Evolutionary conservation across 2,329 filamentous ascomycete species (phyloP), one percentile per base, ranked within the genome.

Genomic region (Paecilomyces variotii): DNA sequence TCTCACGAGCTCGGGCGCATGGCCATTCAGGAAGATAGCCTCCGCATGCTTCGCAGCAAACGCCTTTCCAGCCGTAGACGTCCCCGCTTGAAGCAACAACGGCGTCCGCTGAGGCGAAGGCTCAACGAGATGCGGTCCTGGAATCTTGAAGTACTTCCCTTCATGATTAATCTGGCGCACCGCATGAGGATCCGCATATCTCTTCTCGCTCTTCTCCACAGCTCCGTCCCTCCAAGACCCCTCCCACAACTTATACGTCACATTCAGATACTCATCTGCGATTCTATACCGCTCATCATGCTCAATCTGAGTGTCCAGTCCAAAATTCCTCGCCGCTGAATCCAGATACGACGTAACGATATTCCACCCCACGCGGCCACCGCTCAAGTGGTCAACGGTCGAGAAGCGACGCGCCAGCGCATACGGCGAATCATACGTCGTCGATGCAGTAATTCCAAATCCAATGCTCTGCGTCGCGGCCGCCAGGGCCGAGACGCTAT

Each of bases 371-470:
- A 81, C 76, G 1, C 82, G 75, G 0, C 81, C 80, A 34, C 74
- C 70, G 53, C 75, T 80, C 3, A 84, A 67, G 59, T 83, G 80
- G 58, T 83, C 81, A 2, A 84, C 70, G 0, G 79, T 81, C 1
- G 80, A 81, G 57, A 84, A 81, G 2, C 80, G 78, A 1, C 81
- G 74, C 0, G 81, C 81, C 7, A 83, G 74, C 54, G 82, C 80
- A 53, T 82, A 83, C 3, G 81, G 80, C 55, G 80, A 74, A 25
- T 84, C 80, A 56, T 82, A 83, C 0, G 81, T 84, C 0, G 80
- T 82, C 0, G 79, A 81, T 0, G 80, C 81, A 0, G 81, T 84
- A 0, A 81, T 78, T 0, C 79, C 81, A 2, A 84, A 79, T 0
- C 79, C 72, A 57, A 82, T 69, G 24, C 73, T 75, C 60, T 78